Base-by-base conservation (phyloP, 805 yeast genomes). In the Yarrowia sp. region DNA sequence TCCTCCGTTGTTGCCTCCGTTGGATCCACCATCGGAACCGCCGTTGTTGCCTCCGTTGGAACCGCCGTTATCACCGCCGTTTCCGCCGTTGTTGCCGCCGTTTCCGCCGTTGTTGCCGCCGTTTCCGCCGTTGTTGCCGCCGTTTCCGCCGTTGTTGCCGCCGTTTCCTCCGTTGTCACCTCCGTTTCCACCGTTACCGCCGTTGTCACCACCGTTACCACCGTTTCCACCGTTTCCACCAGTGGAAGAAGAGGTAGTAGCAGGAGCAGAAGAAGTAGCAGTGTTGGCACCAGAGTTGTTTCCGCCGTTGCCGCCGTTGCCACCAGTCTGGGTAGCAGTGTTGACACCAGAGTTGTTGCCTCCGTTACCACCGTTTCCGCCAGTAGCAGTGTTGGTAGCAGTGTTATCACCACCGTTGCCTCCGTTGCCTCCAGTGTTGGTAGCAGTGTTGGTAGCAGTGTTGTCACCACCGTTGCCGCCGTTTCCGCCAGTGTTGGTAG, bases 191-290 rank as follows among this genome's bases (percentile, higher is more conserved):
- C 33, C 47, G 39, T 34, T 34, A 10, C 30, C 40, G 24, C 55
- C 55, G 30, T 2, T 19, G 42, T 34, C 17, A 2, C 55, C 56
- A n/a, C 43, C 43, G n/a, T 50, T 13, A 12, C 58, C 58, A 1
- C 58, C 58, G 43, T 36, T 53, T 1, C 55, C 55, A 6, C 55
- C 53, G 19, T 24, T n/a, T 9, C 33, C 42, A 19, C 56, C 58
- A 34, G 49, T 44, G 30, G 49, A 13, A 24, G 49, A 20, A n/a
- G n/a, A n/a, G n/a, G 33, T 44, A 17, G 47, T 17, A 10, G 30
- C 30, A 43, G 47, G 30, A 19, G 47, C 19, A 7, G 47, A 43
- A 1, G 49, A 20, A 14, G 43, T 38, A 20, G 43, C 58, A 15
- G 40, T 38, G 58, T 52, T 38, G 4, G 43, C 15, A 9, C 58